phyloP scores from a whole-genome alignment of 306 rosid genomes.

The Vicia faba region DNA sequence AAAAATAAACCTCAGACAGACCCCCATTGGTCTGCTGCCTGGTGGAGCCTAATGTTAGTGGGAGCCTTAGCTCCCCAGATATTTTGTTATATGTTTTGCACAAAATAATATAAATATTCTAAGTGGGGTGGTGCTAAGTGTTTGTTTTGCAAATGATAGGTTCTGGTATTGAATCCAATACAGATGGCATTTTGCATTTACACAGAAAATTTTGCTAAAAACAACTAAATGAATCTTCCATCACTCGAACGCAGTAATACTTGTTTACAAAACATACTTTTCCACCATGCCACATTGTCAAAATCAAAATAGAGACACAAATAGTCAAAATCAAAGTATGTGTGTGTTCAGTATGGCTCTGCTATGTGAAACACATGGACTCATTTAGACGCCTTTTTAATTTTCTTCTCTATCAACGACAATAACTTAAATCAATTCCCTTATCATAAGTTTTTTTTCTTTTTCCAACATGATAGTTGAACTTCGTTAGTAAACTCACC shows the following conservation, averaged over 20 bases:
- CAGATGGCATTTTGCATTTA: background rate
- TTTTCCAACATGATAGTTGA: constrained; percentile 25
- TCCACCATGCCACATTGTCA: background rate
- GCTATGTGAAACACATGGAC: background rate
- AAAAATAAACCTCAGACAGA: background rate
- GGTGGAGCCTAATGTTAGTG: background rate
- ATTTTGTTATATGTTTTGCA: background rate
- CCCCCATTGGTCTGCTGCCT: background rate
- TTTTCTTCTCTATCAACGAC: constrained; percentile 11
- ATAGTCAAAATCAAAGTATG: background rate
- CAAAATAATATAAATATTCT: background rate
- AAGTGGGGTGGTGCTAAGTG: background rate
- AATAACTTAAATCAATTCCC: constrained; percentile 19
- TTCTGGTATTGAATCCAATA: background rate
- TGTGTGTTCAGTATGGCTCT: background rate
- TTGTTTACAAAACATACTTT: background rate
- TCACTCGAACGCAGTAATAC: background rate
- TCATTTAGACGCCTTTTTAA: constrained; percentile 2
- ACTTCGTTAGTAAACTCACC: constrained; percentile 54
- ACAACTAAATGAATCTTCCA: background rate
- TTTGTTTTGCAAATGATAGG: background rate
- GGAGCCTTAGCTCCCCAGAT: background rate
- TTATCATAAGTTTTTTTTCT: constrained; percentile 11
- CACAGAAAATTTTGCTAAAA: background rate
- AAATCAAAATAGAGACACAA: constrained; percentile 5